Evolutionary conservation across 2,329 filamentous ascomycete genomes (phyloP).

Genomic region (Fusarium citri): DNA sequence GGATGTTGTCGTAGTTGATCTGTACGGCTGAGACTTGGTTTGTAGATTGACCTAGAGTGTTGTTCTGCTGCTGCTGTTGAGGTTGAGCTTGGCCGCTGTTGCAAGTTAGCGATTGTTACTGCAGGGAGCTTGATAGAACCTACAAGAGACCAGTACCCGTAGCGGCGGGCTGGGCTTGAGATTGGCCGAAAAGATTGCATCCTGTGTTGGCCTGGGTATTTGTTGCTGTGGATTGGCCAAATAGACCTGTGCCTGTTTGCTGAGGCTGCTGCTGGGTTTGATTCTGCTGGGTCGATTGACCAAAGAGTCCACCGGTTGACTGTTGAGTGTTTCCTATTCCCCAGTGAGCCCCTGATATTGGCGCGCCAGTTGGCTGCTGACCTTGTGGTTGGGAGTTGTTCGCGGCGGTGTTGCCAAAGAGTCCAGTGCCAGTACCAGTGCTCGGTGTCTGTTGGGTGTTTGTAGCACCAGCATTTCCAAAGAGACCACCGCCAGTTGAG

Average conservation of each 20-base stretch:
- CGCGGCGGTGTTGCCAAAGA: constrained; percentile 48
- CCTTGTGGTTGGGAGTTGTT: constrained; percentile 43
- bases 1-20: constrained; percentile 81
- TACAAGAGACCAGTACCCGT: constrained; percentile 49
- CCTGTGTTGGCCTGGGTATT: constrained; percentile 42
- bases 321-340: constrained; percentile 34
- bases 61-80: constrained; percentile 47
- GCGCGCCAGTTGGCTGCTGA: constrained; percentile 27
- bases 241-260: constrained; percentile 46
- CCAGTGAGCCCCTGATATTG: constrained; percentile 38
- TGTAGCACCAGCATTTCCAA: constrained; percentile 45
- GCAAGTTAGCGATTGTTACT: constrained; percentile 30
- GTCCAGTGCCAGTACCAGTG: constrained; percentile 42
- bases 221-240: constrained; percentile 42
- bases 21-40: constrained; percentile 76
- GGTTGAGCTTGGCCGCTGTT: constrained; percentile 48
- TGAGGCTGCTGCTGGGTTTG: constrained; percentile 39
- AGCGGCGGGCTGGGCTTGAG: constrained; percentile 50
- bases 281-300: constrained; percentile 39
- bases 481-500: constrained; percentile 47
- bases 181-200: constrained; percentile 51
- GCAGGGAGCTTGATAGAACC: constrained; percentile 4
- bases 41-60: constrained; percentile 49
- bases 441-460: constrained; percentile 46
- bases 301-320: constrained; percentile 43